phyloP scores from a whole-genome alignment of 768 basidiomycete species.

The Amanita molliuscula region DNA sequence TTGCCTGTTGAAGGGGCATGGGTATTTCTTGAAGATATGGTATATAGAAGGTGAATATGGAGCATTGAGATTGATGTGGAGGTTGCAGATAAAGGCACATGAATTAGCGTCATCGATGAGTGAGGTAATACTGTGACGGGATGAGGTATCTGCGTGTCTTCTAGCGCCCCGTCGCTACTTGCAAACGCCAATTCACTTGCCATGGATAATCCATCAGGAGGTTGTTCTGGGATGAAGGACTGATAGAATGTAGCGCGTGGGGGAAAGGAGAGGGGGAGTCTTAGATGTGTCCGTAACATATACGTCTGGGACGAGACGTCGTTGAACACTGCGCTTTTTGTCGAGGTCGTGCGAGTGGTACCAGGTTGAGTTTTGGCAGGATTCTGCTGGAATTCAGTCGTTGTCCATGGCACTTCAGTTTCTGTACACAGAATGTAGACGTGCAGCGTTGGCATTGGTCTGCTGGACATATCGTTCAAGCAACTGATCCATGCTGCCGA shows the following conservation, averaged over 20 bases:
- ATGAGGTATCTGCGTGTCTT: slow-evolving; percentile 13
- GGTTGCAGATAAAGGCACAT: slow-evolving; percentile 34
- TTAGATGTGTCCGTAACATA: slow-evolving; percentile 31
- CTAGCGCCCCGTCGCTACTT: neutral
- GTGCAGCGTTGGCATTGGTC: slow-evolving; percentile 38
- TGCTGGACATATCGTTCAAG: slow-evolving; percentile 28
- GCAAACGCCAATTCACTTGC: neutral
- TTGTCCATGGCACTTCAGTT: slow-evolving; percentile 46
- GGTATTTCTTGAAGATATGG: slow-evolving; percentile 27
- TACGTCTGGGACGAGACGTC: slow-evolving; percentile 43
- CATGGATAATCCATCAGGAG: slow-evolving; percentile 9
- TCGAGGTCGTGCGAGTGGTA: slow-evolving; percentile 12
- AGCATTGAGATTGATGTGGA: slow-evolving; percentile 40
- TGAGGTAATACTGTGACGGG: slow-evolving; percentile 40
- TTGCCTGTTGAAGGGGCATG: slow-evolving; percentile 14
- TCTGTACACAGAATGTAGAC: slow-evolving; percentile 55
- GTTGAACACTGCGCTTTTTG: slow-evolving; percentile 20
- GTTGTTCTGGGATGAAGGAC: slow-evolving; percentile 23
- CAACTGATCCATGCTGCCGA: slow-evolving; percentile 56
- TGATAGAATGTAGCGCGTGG: slow-evolving; percentile 23
- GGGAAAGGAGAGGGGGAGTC: slow-evolving; percentile 30
- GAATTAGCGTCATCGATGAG: slow-evolving; percentile 48
- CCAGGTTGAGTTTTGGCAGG: slow-evolving; percentile 15
- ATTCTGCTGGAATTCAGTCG: slow-evolving; percentile 26
- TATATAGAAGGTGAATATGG: slow-evolving; percentile 52